Evolutionary conservation across 148 eudicot species (phyloP), one percentile per base, ranked within the genome.

Genomic region (Persicaria maculosa): DNA sequence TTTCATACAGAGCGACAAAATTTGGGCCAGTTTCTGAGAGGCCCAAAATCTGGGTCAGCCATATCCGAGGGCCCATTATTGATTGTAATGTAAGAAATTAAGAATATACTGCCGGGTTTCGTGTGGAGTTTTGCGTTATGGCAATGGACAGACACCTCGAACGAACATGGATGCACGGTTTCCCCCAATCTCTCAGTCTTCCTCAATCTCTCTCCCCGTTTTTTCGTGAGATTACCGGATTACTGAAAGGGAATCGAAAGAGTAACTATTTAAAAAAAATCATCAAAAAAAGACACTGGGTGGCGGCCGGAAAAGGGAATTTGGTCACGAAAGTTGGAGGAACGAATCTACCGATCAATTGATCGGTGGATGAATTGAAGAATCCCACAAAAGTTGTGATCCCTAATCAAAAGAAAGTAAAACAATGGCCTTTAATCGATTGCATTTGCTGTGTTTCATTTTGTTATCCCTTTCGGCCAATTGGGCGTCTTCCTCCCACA

Each of bases 331-430:
- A 20, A 58, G 40, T 20, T 58, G 11, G 36, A 58, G 31, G 64
- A 19, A 58, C 31, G 8, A 6, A 65, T 65, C 70, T 65, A 65
- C 70, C 70, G 47, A 65, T 65, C 70, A 65, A 65, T 65, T 40
- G 70, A 65, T 65, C 70, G 70, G 70, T 65, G 70, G 70, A 65
- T 65, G 70, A 62, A 40, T 65, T 40, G 47, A 65, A 40, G 3
- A 65, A 65, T 31, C 70, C 17, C 17, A 16, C 5, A 12, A 14
- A 36, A 15, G 40, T 62, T 64, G 68, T 62, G 44, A 31, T 12
- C 9, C 52, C 9, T 9, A 48, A 8, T 48, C 52, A 48, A 48
- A 48, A 11, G 68, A 64, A 31, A 31, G 15, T 0, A 64, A 36
- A 65, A 65, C 3, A 43, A 65, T 65, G 70, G 70, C 19, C 15